Evolutionary conservation across 2,329 filamentous ascomycete genomes (phyloP).

Genomic region (Blumeriella jaapii): DNA sequence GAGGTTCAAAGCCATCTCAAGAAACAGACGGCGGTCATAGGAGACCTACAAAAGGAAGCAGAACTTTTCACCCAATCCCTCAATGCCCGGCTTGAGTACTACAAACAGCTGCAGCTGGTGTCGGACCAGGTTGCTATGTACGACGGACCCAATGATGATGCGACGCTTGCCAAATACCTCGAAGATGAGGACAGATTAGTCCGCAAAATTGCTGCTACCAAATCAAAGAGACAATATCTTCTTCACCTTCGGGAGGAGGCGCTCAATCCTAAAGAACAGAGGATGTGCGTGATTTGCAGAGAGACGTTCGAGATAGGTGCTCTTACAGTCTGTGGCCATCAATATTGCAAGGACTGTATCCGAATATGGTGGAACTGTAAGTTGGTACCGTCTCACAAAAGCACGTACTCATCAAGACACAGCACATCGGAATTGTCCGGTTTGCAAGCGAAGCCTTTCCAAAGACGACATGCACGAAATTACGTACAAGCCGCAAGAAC

Average conservation of each 20-base stretch:
- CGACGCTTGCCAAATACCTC: constrained; percentile 33
- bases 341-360: constrained; percentile 86
- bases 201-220: constrained; percentile 47
- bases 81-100: constrained; percentile 82
- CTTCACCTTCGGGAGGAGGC: constrained; percentile 27
- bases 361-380: constrained; percentile 55
- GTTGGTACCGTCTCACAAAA: too few relatives aligned
- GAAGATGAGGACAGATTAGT: constrained; percentile 47
- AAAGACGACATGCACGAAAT: constrained; percentile 71
- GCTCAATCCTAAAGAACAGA: constrained; percentile 48
- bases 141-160: constrained; percentile 37
- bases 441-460: constrained; percentile 64
- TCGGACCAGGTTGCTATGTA: constrained; percentile 76
- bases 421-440: constrained; percentile 64
- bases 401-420: background rate
- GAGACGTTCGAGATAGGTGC: constrained; percentile 65
- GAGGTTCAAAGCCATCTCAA: constrained; percentile 42
- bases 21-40: constrained; percentile 38
- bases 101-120: constrained; percentile 80
- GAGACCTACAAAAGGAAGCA: constrained; percentile 53
- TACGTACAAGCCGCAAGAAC: constrained; percentile 63
- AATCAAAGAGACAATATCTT: constrained; percentile 68
- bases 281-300: constrained; percentile 80
- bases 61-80: constrained; percentile 67
- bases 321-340: constrained; percentile 79